Conservation (phyloP, 257 asterid species). For the Coffea eugenioides region DNA sequence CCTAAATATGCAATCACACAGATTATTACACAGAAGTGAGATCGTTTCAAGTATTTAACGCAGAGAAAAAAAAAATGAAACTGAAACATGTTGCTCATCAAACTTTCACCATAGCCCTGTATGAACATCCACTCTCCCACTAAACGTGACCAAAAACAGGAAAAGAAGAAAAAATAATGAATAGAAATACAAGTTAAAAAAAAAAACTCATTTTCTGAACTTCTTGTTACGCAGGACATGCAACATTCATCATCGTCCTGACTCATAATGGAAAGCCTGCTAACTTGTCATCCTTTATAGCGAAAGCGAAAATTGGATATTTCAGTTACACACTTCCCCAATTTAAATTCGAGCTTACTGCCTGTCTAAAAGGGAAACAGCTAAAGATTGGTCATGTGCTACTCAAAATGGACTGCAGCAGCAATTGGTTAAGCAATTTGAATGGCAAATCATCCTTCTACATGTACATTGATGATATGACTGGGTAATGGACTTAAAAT, state of each 20-base stretch:
- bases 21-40: neutral
- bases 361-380: neutral
- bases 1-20: conserved; percentile 37
- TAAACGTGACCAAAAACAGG: too few relatives aligned
- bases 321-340: neutral
- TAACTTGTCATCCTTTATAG: neutral
- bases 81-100: neutral
- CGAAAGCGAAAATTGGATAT: neutral
- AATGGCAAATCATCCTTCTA: neutral
- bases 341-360: neutral
- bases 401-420: neutral
- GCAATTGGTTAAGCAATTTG: neutral
- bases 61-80: neutral
- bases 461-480: neutral
- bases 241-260: neutral
- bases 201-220: neutral
- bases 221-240: neutral
- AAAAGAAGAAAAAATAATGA: too few relatives aligned
- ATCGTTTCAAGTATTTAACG: neutral
- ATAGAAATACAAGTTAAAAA: neutral
- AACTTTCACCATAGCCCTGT: neutral
- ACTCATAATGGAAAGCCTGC: neutral
- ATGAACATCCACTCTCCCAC: neutral
- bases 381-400: neutral
- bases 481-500: neutral